These are phyloP conservation scores for Fomitopsis schrenkii DNA, from an alignment of 1,284 basidiomycete species.

Conservation along the genomic window DNA sequence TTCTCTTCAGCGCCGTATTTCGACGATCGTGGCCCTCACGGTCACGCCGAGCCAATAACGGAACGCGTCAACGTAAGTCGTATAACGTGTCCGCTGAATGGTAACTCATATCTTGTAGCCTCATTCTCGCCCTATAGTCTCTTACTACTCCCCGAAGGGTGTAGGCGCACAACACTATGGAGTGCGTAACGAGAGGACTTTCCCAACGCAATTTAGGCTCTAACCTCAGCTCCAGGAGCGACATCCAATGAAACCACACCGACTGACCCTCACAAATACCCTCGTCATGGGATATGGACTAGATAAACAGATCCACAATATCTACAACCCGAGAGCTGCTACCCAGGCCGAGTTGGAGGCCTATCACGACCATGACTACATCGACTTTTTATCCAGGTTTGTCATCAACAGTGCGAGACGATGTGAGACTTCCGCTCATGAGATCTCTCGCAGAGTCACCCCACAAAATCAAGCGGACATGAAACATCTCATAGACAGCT, in stretches of 20 bases:
- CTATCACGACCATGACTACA: conserved; percentile 94
- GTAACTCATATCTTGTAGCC: conserved; percentile 41
- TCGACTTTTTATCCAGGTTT: conserved; percentile 89
- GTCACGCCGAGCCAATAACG: conserved; percentile 69
- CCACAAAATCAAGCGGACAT: conserved; percentile 75
- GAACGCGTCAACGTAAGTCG: conserved; percentile 64
- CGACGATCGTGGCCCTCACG: conserved; percentile 62
- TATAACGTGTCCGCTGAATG: conserved; percentile 5
- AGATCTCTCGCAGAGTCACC: conserved; percentile 60
- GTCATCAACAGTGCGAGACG: background rate
- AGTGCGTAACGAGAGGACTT: conserved; percentile 40
- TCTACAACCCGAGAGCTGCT: conserved; percentile 87
- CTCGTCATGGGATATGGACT: conserved; percentile 96
- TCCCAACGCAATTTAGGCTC: background rate
- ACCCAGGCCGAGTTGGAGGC: conserved; percentile 86
- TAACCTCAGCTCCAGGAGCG: conserved; percentile 58
- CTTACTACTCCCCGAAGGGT: conserved; percentile 93
- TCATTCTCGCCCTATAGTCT: conserved; percentile 85
- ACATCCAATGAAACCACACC: conserved; percentile 98
- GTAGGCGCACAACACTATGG: conserved; percentile 97
- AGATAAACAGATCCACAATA: conserved; percentile 91
- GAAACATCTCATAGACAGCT: conserved; percentile 72
- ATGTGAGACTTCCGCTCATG: background rate
- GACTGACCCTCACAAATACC: conserved; percentile 91
- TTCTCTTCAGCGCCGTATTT: conserved; percentile 72